Conservation (phyloP, 106 monocot genomes). For the Platanthera guangdongensis region DNA sequence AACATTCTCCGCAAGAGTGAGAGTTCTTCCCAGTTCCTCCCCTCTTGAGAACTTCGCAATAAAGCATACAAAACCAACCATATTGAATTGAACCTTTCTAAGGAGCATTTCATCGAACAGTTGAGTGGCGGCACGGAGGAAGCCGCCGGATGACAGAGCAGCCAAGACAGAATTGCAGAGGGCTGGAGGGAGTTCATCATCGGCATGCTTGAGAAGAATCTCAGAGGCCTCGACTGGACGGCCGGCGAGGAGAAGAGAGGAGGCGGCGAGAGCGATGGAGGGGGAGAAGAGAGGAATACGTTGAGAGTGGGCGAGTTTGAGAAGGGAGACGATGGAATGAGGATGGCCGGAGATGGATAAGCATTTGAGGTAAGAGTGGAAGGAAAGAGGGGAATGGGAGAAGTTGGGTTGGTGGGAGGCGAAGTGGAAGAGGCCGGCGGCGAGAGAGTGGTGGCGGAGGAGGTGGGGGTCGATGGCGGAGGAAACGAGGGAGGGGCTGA, state of each 20-base stretch:
- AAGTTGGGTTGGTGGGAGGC: slow-evolving; percentile 40
- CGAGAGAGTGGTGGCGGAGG: slow-evolving; percentile 31
- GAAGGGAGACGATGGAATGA: slow-evolving; percentile 13
- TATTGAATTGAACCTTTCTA: slow-evolving; percentile 24
- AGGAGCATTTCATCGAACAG: slow-evolving; percentile 61
- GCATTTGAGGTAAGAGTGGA: slow-evolving; percentile 35
- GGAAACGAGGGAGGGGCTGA: slow-evolving; percentile 33
- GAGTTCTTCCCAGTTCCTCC: slow-evolving; percentile 18
- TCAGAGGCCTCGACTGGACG: slow-evolving; percentile 21
- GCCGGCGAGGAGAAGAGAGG: slow-evolving; percentile 20
- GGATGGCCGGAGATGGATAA: slow-evolving; percentile 25
- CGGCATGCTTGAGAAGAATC: slow-evolving; percentile 14
- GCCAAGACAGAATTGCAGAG: slow-evolving; percentile 55
- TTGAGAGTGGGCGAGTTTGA: slow-evolving; percentile 22
- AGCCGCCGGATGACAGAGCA: slow-evolving; percentile 18
- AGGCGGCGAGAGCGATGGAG: slow-evolving; percentile 24
- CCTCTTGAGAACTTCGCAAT: slow-evolving; percentile 16
- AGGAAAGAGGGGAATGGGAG: slow-evolving; percentile 34
- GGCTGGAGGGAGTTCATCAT: not conserved
- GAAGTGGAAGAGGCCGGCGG: slow-evolving; percentile 53
- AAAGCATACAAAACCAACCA: slow-evolving; percentile 74
- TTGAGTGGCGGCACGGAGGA: slow-evolving; percentile 20
- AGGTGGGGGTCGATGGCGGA: slow-evolving; percentile 51
- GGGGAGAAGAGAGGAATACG: slow-evolving; percentile 20
- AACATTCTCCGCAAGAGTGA: slow-evolving; percentile 32